Evolutionary conservation across 768 basidiomycete genomes (phyloP).

Genomic region (Mycena venus): DNA sequence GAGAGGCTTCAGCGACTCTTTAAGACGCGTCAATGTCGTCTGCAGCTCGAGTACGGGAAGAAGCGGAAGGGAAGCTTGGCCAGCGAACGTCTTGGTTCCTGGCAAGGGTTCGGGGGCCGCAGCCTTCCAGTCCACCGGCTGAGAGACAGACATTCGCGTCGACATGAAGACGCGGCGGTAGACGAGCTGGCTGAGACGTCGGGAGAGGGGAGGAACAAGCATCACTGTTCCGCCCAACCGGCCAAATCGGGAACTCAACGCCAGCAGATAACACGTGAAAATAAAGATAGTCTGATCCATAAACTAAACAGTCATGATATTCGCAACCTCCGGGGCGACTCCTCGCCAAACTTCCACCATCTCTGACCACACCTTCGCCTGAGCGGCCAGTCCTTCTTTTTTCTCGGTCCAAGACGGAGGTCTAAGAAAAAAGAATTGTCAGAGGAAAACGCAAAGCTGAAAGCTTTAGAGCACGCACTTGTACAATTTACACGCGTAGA

Average conservation of each 20-base stretch:
- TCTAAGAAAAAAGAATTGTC: background rate
- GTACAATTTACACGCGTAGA: constrained; percentile 5
- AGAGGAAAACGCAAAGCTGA: background rate
- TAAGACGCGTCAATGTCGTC: constrained; percentile 62
- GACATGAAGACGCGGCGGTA: constrained; percentile 26
- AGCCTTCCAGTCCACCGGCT: constrained; percentile 78
- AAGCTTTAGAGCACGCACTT: background rate
- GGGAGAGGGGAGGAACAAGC: background rate
- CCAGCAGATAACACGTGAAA: background rate
- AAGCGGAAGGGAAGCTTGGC: constrained; percentile 72
- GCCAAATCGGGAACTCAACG: constrained; percentile 8
- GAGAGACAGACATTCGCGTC: constrained; percentile 31
- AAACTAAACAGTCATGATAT: background rate
- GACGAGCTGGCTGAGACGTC: constrained; percentile 4
- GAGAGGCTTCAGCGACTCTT: constrained; percentile 61
- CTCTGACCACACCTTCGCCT: constrained; percentile 22
- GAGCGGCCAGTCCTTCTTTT: constrained; percentile 1
- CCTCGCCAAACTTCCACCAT: constrained; percentile 17
- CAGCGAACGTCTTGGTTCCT: constrained; percentile 72
- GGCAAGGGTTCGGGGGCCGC: constrained; percentile 70
- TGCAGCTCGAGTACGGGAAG: constrained; percentile 87
- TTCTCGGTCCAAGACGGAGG: constrained; percentile 10
- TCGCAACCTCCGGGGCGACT: constrained; percentile 1
- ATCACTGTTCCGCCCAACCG: background rate
- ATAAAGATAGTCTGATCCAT: too few species aligned